Evolutionary conservation across 352 stramenopile genomes (phyloP).

Genomic region (Pythium graminicola): DNA sequence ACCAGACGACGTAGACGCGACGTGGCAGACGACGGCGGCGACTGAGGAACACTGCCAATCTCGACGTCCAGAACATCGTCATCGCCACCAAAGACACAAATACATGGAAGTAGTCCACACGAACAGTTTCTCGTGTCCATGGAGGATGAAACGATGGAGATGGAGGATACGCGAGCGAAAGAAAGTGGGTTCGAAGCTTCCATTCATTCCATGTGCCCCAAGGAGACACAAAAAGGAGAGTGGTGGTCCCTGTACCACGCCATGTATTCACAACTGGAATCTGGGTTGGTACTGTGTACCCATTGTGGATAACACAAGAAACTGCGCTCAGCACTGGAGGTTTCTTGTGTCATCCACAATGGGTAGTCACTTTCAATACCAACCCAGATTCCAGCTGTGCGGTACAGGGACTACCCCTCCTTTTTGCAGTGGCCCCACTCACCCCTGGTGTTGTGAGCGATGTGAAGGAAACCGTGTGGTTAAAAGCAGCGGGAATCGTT

Average conservation of each 20-base stretch:
- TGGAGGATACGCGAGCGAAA: not conserved
- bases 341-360: too few species aligned
- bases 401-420: conserved; percentile 8
- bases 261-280: not conserved
- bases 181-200: conserved; percentile 8
- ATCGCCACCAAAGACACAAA: conserved; percentile 44
- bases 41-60: not conserved
- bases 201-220: conserved; percentile 9
- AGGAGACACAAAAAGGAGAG: conserved; percentile 9
- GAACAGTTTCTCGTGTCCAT: conserved; percentile 27
- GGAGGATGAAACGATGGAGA: not conserved
- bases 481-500: too few species aligned
- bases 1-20: conserved; percentile 47
- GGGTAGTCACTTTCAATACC: not conserved
- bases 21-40: not conserved
- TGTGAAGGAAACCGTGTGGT: not conserved
- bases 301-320: not conserved
- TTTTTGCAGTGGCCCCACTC: too few species aligned
- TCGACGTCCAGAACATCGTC: conserved; percentile 28
- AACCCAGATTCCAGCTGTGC: not conserved
- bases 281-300: not conserved
- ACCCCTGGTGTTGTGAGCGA: too few species aligned
- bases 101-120: conserved; percentile 64
- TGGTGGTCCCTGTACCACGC: conserved; percentile 10
- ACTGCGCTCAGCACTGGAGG: too few species aligned